Conservation (phyloP, 2,329 filamentous ascomycete genomes). For the Colletotrichum higginsianum region DNA sequence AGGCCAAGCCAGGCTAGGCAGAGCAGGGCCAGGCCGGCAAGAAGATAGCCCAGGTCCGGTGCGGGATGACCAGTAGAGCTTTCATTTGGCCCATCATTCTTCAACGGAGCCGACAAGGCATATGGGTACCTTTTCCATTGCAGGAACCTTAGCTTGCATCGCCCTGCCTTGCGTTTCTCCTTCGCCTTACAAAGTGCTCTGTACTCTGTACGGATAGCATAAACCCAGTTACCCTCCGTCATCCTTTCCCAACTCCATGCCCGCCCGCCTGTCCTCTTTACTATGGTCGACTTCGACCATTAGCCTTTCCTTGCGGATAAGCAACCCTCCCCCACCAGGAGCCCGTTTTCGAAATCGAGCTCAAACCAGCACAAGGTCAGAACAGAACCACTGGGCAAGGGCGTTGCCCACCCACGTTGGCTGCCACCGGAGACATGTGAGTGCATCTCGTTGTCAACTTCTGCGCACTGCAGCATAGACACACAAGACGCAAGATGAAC, state of each 20-base stretch:
- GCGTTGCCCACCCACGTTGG: slow-evolving; percentile 12
- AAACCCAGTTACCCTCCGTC: slow-evolving; percentile 14
- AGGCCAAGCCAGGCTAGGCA: slow-evolving; percentile 3
- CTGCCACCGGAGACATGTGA: slow-evolving; percentile 4
- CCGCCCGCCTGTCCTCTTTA: neutral
- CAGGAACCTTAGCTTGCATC: neutral
- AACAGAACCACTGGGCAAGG: slow-evolving; percentile 13
- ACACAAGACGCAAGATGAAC: neutral
- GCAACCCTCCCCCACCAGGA: slow-evolving; percentile 12
- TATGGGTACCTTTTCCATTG: slow-evolving; percentile 34
- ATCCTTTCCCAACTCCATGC: slow-evolving; percentile 14
- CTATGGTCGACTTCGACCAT: neutral
- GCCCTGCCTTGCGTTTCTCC: slow-evolving; percentile 13
- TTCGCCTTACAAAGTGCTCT: neutral
- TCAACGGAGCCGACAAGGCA: slow-evolving; percentile 23
- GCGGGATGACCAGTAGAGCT: slow-evolving; percentile 20
- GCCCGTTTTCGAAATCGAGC: slow-evolving; percentile 3
- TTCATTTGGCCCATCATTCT: slow-evolving; percentile 6
- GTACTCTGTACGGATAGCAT: too few species aligned
- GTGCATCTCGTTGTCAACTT: neutral
- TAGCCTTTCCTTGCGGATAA: slow-evolving; percentile 23
- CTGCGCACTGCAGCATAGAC: slow-evolving; percentile 2
- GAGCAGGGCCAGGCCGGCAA: slow-evolving; percentile 3
- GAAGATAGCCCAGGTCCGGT: slow-evolving; percentile 9
- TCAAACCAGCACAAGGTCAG: slow-evolving; percentile 29